Evolutionary conservation across 768 basidiomycete species (phyloP).

Genomic region (Infundibulicybe gibba): DNA sequence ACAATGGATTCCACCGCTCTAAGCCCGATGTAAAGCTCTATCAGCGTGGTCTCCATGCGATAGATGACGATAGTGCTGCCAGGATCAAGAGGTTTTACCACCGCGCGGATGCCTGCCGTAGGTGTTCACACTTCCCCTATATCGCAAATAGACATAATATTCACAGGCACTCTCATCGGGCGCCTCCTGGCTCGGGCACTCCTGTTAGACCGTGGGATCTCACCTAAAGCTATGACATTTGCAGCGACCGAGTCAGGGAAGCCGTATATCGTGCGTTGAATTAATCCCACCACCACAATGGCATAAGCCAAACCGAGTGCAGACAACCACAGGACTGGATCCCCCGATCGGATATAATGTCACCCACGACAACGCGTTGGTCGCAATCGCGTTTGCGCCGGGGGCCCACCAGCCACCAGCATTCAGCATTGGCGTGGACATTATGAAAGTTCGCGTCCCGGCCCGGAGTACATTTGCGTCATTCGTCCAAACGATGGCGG

Average conservation of each 20-base stretch:
- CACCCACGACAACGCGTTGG: slow-evolving; percentile 72
- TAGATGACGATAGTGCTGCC: slow-evolving; percentile 54
- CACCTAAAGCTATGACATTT: slow-evolving; percentile 45
- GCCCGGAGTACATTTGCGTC: slow-evolving; percentile 49
- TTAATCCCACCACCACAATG: not conserved
- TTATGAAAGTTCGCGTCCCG: slow-evolving; percentile 75
- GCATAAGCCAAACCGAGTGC: slow-evolving; percentile 3
- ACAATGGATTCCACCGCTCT: not conserved
- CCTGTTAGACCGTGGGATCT: slow-evolving; percentile 54
- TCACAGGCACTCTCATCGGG: slow-evolving; percentile 71
- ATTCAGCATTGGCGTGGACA: slow-evolving; percentile 71
- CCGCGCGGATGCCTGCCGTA: slow-evolving; percentile 75
- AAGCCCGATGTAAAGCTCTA: slow-evolving; percentile 49
- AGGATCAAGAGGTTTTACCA: slow-evolving; percentile 66
- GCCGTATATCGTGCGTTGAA: slow-evolving; percentile 64
- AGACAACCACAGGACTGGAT: slow-evolving; percentile 42
- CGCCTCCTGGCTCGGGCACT: slow-evolving; percentile 67
- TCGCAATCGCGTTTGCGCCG: slow-evolving; percentile 63
- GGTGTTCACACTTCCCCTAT: slow-evolving; percentile 16
- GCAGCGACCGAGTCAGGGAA: slow-evolving; percentile 62
- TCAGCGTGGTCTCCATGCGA: slow-evolving; percentile 47
- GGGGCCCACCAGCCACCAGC: slow-evolving; percentile 42
- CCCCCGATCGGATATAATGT: slow-evolving; percentile 77
- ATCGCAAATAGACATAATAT: not conserved
- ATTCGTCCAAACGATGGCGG: slow-evolving; percentile 61